Evolutionary conservation across 1,284 basidiomycete species (phyloP).

Genomic region (Cerioporus squamosus): DNA sequence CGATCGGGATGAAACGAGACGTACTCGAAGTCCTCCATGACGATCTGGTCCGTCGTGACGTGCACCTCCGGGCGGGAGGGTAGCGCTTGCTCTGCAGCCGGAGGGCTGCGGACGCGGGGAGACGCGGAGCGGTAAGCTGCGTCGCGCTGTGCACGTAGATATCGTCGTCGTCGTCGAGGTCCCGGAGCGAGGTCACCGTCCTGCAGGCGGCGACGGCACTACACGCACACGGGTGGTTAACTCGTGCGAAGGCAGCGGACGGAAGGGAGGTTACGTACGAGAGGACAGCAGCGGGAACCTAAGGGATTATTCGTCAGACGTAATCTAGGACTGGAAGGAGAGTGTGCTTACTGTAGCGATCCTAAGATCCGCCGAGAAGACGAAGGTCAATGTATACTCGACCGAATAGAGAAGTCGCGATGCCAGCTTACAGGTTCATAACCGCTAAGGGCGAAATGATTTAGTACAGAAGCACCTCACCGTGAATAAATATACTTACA

Average conservation of each 20-base stretch:
- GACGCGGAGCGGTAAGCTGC: slow-evolving; percentile 35
- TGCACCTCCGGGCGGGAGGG: slow-evolving; percentile 55
- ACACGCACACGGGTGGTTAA: slow-evolving; percentile 29
- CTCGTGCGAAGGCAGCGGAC: neutral
- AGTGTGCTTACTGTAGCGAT: slow-evolving; percentile 34
- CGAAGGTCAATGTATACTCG: neutral
- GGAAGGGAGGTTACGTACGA: slow-evolving; percentile 48
- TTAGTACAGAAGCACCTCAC: neutral
- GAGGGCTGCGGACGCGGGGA: slow-evolving; percentile 10
- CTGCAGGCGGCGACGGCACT: slow-evolving; percentile 70
- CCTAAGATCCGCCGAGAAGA: slow-evolving; percentile 14
- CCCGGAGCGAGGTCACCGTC: slow-evolving; percentile 64
- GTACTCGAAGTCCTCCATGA: slow-evolving; percentile 43
- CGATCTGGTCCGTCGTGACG: slow-evolving; percentile 64
- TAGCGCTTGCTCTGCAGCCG: slow-evolving; percentile 20
- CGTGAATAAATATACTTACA: slow-evolving; percentile 42
- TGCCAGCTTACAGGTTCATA: slow-evolving; percentile 65
- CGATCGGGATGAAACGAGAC: slow-evolving; percentile 2
- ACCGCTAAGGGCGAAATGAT: slow-evolving; percentile 40
- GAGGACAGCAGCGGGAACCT: slow-evolving; percentile 69
- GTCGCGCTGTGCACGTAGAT: slow-evolving; percentile 53
- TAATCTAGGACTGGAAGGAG: slow-evolving; percentile 28
- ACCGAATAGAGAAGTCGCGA: too few species aligned
- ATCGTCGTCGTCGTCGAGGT: slow-evolving; percentile 50
- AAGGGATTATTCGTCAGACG: slow-evolving; percentile 29